Conservation (phyloP, 2,329 filamentous ascomycete species). For the Dryadomyces quercus-mongolicae region DNA sequence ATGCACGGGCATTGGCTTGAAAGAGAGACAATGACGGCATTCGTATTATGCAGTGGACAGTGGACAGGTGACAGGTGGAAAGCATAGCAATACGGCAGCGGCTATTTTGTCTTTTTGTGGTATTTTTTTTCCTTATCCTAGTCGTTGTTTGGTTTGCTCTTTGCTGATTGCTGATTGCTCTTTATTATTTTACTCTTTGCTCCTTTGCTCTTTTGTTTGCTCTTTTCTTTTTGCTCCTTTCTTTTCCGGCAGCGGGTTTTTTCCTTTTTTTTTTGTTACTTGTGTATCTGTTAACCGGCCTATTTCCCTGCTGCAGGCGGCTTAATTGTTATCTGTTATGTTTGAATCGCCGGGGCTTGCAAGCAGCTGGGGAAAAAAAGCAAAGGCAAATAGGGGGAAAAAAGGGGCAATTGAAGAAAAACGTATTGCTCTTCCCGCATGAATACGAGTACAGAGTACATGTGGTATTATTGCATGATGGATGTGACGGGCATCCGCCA, state of each 20-base stretch:
- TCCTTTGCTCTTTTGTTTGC: constrained; percentile 5
- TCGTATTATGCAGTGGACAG: too few species aligned
- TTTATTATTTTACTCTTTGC: constrained; percentile 2
- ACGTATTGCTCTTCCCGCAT: neutral
- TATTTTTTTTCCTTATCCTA: constrained; percentile 19
- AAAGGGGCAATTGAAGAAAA: neutral
- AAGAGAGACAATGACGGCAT: neutral
- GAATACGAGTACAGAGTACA: too few species aligned
- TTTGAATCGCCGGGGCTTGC: constrained; percentile 7
- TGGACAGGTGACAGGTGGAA: too few species aligned
- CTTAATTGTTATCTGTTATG: constrained; percentile 9
- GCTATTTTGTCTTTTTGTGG: constrained; percentile 11
- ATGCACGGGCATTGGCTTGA: neutral
- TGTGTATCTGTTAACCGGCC: neutral
- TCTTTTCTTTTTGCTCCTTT: constrained; percentile 1
- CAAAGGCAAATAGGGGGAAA: neutral
- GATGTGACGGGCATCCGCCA: too few species aligned
- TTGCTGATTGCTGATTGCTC: constrained; percentile 10
- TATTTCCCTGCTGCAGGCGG: constrained; percentile 11
- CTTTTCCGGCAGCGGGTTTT: neutral
- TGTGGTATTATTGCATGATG: neutral
- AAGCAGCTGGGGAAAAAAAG: constrained; percentile 8
- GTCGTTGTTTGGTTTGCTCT: constrained; percentile 21
- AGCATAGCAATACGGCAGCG: constrained; percentile 2
- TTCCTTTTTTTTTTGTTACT: neutral